A percentile compares a stretch with the other conserved stretches of the same genome.
Conservation (phyloP, 805 yeast species). For the Metschnikowia peoriensis region DNA sequence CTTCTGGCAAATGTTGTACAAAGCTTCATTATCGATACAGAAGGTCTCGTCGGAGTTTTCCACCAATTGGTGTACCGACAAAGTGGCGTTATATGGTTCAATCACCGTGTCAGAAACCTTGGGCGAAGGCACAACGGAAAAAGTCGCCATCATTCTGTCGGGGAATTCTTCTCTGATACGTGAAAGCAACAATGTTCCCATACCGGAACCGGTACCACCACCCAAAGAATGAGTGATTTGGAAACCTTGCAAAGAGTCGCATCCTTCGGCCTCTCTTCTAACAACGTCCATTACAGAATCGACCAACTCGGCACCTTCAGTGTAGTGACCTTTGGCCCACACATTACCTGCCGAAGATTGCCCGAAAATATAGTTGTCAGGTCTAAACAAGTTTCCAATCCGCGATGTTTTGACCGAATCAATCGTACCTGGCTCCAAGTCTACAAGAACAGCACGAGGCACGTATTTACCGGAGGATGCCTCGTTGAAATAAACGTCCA, state of each 20-base stretch:
- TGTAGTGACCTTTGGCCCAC: conserved; percentile 97
- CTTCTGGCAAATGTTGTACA: conserved; percentile 83
- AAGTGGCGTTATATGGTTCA: conserved; percentile 91
- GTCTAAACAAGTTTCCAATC: conserved; percentile 87
- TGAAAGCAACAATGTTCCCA: conserved; percentile 86
- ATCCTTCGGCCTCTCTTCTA: conserved; percentile 90
- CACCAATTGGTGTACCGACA: conserved; percentile 86
- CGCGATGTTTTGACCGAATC: conserved; percentile 77
- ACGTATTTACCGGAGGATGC: conserved; percentile 87
- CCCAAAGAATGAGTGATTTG: conserved; percentile 64
- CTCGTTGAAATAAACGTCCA: conserved; percentile 85
- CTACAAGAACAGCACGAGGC: conserved; percentile 90
- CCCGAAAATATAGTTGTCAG: conserved; percentile 86
- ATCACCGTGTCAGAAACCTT: conserved; percentile 90
- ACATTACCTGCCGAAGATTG: conserved; percentile 93
- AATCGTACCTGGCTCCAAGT: conserved; percentile 92
- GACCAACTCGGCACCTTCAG: conserved; percentile 93
- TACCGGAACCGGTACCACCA: conserved; percentile 95
- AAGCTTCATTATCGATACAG: conserved; percentile 93
- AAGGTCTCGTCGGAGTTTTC: conserved; percentile 91
- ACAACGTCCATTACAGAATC: conserved; percentile 87
- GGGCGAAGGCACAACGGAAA: conserved; percentile 90
- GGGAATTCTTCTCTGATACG: conserved; percentile 90
- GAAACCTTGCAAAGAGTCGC: conserved; percentile 93
- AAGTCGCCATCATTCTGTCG: conserved; percentile 95